Evolutionary conservation across 140 eudicot genomes (phyloP), one percentile per base, ranked within the genome.

Genomic region (Senecio squalidus): DNA sequence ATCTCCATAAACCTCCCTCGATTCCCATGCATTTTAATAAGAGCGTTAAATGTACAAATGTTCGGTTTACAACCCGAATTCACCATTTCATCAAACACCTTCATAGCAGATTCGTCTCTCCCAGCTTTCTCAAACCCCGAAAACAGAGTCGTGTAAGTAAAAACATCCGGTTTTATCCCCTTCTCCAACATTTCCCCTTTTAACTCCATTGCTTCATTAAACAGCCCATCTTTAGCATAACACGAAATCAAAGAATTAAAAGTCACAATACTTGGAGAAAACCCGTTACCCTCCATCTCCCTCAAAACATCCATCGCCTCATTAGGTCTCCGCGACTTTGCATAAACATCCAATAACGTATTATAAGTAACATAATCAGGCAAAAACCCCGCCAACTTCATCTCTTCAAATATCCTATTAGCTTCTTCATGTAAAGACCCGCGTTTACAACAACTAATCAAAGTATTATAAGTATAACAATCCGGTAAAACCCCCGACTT

Each of bases 41-140:
- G 81, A 2, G 96, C 82, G 55, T 87, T 92, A 49, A 76, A 92
- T 0, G 93, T 92, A 61, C 95, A 92, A 9, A 87, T 87, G 55
- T 92, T 84, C n/a, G 95, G 98, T 43, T 69, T 79, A 39, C 98
- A 92, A 4, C 98, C 86, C 8, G 82, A 74, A 44, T 38, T 64
- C 24, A 60, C 78, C 98, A 92, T 92, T 58, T 92, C 95, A 30
- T 84, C 75, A 15, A 79, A 84, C 36, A 87, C 76, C 73, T 70
- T 65, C 86, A 80, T 84, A 0, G 96, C 96, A 61, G 76, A 66
- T 44, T 87, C 96, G 38, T 84, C 98, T 60, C 84, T 87, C 54
- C 98, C 98, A 14, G 81, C 84, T 45, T 92, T 92, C 59, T 87
- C 98, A 76, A 79, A 92, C 56, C 96, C 98, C 0, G 98, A 87